A percentile compares a stretch with the other conserved stretches of the same genome.
phyloP scores from a whole-genome alignment of 169 alveolate genomes.

The Toxoplasma gondii region DNA sequence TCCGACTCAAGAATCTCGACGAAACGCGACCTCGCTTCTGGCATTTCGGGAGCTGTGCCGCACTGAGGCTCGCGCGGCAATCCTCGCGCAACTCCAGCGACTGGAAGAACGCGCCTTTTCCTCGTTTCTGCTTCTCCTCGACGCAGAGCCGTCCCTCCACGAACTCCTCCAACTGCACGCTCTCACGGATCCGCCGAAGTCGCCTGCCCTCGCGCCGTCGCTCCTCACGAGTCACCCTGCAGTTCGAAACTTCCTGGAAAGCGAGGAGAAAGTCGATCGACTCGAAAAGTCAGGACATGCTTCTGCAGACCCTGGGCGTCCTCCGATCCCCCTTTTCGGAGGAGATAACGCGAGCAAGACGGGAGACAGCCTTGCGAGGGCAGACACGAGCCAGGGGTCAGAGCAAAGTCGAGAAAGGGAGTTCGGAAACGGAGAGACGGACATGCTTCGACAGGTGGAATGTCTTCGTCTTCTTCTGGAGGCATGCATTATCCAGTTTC shows the following conservation, averaged over 20 bases:
- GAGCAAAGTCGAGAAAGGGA: not conserved
- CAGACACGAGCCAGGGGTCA: too few species aligned
- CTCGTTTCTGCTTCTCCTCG: not conserved
- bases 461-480: not conserved
- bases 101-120: not conserved
- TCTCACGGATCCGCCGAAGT: constrained; percentile 7
- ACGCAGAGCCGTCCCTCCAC: constrained; percentile 11
- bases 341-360: too few species aligned
- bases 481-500: not conserved
- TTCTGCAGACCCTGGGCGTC: too few species aligned
- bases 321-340: too few species aligned
- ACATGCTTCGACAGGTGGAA: not conserved
- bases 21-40: not conserved
- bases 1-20: not conserved
- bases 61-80: not conserved
- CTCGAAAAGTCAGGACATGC: too few species aligned
- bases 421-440: not conserved
- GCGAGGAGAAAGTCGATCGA: not conserved
- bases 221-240: not conserved
- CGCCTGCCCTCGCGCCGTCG: not conserved
- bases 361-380: too few species aligned
- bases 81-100: not conserved
- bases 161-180: constrained; percentile 24
- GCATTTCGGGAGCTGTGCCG: not conserved
- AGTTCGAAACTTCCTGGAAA: not conserved